These are phyloP conservation scores for Magnolia changhungtana DNA, from an alignment of 164 flowering plant genomes.

Conservation along the genomic window DNA sequence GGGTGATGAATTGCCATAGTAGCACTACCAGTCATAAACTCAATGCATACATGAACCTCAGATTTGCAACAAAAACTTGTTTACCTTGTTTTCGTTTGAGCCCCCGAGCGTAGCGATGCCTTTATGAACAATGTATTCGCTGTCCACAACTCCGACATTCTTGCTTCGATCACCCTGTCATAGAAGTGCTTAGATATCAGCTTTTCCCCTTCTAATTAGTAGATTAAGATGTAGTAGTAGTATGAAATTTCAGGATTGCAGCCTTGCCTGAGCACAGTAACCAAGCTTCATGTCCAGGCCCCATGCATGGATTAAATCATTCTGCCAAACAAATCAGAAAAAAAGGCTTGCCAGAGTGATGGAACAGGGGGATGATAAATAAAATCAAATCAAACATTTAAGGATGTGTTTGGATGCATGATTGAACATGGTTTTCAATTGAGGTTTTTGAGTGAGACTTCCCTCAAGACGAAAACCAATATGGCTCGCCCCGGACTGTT, in stretches of 20 bases:
- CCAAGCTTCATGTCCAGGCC: constrained; percentile 87
- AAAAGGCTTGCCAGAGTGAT: background rate
- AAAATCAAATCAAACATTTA: no score
- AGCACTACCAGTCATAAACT: no score
- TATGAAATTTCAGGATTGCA: background rate
- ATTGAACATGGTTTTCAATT: no score
- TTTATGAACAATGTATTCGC: constrained; percentile 74
- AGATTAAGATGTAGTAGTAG: background rate
- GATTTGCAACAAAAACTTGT: background rate
- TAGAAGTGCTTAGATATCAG: background rate
- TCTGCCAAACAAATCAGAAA: constrained; percentile 36
- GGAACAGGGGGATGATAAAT: background rate
- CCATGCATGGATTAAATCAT: constrained; percentile 97
- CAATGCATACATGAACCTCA: background rate
- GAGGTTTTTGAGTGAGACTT: no score
- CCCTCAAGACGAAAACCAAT: no score
- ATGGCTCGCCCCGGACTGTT: no score
- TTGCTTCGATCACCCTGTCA: constrained; percentile 71
- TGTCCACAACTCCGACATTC: constrained; percentile 86
- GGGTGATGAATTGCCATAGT: no score
- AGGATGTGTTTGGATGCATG: no score
- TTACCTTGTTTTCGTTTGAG: constrained; percentile 37
- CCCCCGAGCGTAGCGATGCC: constrained; percentile 79
- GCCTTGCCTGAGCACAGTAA: constrained; percentile 80
- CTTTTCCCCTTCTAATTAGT: background rate